Evolutionary conservation across 495 filamentous ascomycete species (phyloP).

Genomic region (Xylaria grammica): DNA sequence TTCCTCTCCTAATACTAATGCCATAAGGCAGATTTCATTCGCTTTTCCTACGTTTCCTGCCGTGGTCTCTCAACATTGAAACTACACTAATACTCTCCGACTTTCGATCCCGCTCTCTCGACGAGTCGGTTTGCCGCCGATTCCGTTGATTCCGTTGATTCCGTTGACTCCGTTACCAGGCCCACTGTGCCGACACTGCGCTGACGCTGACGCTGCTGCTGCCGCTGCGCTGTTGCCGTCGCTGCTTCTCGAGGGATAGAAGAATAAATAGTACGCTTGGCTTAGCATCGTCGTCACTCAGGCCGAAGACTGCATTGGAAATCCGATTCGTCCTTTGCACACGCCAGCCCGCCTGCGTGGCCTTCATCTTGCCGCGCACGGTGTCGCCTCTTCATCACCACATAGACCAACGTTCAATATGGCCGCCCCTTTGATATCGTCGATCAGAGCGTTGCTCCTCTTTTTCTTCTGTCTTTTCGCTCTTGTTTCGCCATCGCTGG

Average conservation of each 20-base stretch:
- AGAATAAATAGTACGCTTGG: not conserved
- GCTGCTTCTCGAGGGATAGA: constrained; percentile 2
- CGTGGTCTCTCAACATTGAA: not conserved
- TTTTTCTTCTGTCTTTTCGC: constrained; percentile 21
- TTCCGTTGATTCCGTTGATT: too few species aligned
- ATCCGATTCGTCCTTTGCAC: not conserved
- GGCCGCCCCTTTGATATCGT: constrained; percentile 26
- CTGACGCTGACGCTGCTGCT: too few species aligned
- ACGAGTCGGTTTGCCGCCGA: not conserved
- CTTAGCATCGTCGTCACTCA: not conserved
- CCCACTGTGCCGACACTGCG: not conserved
- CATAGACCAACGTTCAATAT: constrained; percentile 13
- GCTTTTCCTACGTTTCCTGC: constrained; percentile 16
- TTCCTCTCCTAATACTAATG: not conserved
- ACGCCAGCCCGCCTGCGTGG: not conserved
- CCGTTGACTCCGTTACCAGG: not conserved
- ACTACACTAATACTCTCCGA: not conserved
- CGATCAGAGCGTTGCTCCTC: constrained; percentile 14
- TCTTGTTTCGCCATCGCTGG: constrained; percentile 37
- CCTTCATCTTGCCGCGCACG: not conserved
- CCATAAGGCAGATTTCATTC: constrained; percentile 22
- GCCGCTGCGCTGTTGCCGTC: not conserved
- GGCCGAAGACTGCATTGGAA: not conserved
- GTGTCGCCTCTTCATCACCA: constrained; percentile 1
- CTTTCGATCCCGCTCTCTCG: not conserved